Conservation (phyloP, 345 rosid genomes). For the Melaleuca alternifolia region DNA sequence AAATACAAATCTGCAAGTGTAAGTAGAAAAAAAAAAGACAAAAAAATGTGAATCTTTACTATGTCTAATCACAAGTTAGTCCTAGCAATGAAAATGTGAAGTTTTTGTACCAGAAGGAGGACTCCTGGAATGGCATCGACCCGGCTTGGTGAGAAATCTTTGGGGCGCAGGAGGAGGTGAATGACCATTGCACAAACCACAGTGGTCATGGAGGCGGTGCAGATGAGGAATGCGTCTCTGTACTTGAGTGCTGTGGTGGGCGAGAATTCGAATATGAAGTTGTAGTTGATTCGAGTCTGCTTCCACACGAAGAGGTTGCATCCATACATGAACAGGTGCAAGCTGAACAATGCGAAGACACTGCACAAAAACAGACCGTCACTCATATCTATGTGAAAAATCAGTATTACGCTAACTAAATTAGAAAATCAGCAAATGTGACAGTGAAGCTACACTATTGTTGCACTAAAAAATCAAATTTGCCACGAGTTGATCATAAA, state of each 20-base stretch:
- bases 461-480: neutral
- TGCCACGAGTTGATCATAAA: neutral
- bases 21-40: neutral
- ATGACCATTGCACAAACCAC: slow-evolving; percentile 79
- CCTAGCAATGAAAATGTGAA: neutral
- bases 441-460: neutral
- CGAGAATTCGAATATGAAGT: slow-evolving; percentile 74
- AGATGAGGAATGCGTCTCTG: slow-evolving; percentile 77
- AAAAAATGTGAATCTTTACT: neutral
- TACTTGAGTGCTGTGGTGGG: slow-evolving; percentile 71
- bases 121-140: slow-evolving; percentile 84
- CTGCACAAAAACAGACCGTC: slow-evolving; percentile 26
- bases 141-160: slow-evolving; percentile 34
- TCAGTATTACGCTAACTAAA: neutral
- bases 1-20: slow-evolving; percentile 41
- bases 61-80: neutral
- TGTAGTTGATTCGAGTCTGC: slow-evolving; percentile 67
- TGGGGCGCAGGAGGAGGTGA: slow-evolving; percentile 66
- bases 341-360: slow-evolving; percentile 70
- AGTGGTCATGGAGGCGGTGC: slow-evolving; percentile 86
- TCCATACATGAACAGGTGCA: slow-evolving; percentile 92
- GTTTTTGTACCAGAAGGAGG: slow-evolving; percentile 47
- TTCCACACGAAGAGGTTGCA: slow-evolving; percentile 90
- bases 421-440: neutral
- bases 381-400: neutral